Evolutionary conservation across 1,284 basidiomycete genomes (phyloP).

Genomic region (Tetrapyrgos nigripes): DNA sequence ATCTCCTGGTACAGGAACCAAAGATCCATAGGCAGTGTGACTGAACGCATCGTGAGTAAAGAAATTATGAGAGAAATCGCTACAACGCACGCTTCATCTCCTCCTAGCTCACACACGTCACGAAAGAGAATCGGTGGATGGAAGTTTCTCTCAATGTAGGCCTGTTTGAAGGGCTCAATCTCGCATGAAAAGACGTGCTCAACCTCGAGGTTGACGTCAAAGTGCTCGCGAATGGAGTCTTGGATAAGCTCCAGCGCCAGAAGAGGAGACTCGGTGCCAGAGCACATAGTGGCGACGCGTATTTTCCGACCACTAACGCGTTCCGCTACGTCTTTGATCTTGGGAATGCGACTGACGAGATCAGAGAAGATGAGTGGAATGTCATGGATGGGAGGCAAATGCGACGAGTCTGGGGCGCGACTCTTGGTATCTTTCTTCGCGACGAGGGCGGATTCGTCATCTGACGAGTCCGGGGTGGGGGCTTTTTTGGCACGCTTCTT

Average conservation of each 20-base stretch:
- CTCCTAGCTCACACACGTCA: conserved; percentile 92
- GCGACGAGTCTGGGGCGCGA: conserved; percentile 36
- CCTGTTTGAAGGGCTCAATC: conserved; percentile 98
- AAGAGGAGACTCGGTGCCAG: conserved; percentile 93
- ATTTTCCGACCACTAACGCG: conserved; percentile 83
- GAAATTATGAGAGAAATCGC: conserved; percentile 1
- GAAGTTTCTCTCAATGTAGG: conserved; percentile 97
- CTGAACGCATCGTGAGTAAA: conserved; percentile 43
- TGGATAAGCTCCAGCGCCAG: conserved; percentile 88
- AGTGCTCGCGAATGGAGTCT: conserved; percentile 75
- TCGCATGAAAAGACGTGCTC: conserved; percentile 98
- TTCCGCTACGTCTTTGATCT: conserved; percentile 73
- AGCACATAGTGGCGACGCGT: conserved; percentile 97
- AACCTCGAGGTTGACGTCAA: conserved; percentile 70
- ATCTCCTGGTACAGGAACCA: conserved; percentile 87
- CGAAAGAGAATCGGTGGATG: conserved; percentile 90
- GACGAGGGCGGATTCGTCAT: conserved; percentile 3
- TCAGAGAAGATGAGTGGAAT: conserved; percentile 89
- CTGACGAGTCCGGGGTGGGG: too few relatives aligned
- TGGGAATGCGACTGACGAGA: conserved; percentile 75
- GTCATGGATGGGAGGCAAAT: conserved; percentile 83
- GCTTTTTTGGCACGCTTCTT: too few relatives aligned
- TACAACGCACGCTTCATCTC: conserved; percentile 69
- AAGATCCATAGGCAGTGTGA: conserved; percentile 90
- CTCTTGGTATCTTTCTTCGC: conserved; percentile 4